Evolutionary conservation across 768 basidiomycete species (phyloP).

Genomic region (Leccinum disarticulatum): DNA sequence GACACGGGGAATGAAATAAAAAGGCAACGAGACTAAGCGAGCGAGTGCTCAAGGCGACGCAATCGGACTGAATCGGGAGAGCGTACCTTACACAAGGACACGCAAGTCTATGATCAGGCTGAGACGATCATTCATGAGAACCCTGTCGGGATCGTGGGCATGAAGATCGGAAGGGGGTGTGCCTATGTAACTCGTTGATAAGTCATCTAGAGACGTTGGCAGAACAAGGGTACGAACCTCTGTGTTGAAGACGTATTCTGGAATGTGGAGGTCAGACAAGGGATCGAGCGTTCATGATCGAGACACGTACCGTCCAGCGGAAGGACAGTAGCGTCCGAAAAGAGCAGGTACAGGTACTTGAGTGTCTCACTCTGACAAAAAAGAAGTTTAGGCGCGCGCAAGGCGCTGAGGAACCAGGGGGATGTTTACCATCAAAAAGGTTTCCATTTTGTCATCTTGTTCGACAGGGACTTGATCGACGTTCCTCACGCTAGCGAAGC

Average conservation of each 20-base stretch:
- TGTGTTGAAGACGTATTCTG: constrained; percentile 90
- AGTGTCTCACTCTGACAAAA: constrained; percentile 73
- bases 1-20: too few species aligned
- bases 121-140: constrained; percentile 39
- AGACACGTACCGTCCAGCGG: constrained; percentile 66
- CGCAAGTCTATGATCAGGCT: not conserved
- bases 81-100: not conserved
- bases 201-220: not conserved
- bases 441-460: constrained; percentile 92
- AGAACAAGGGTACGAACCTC: constrained; percentile 51
- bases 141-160: constrained; percentile 46
- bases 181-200: constrained; percentile 40
- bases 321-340: constrained; percentile 69
- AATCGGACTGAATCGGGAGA: too few species aligned
- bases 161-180: constrained; percentile 72
- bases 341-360: constrained; percentile 89
- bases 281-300: not conserved
- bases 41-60: too few species aligned
- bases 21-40: too few species aligned
- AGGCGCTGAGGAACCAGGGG: not conserved
- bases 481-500: constrained; percentile 81
- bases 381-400: not conserved
- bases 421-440: constrained; percentile 77
- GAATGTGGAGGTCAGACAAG: constrained; percentile 11
- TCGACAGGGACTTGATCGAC: constrained; percentile 73